Evolutionary conservation across 176 grass and related monocot genomes (phyloP).

Genomic region (Musa itinerans): DNA sequence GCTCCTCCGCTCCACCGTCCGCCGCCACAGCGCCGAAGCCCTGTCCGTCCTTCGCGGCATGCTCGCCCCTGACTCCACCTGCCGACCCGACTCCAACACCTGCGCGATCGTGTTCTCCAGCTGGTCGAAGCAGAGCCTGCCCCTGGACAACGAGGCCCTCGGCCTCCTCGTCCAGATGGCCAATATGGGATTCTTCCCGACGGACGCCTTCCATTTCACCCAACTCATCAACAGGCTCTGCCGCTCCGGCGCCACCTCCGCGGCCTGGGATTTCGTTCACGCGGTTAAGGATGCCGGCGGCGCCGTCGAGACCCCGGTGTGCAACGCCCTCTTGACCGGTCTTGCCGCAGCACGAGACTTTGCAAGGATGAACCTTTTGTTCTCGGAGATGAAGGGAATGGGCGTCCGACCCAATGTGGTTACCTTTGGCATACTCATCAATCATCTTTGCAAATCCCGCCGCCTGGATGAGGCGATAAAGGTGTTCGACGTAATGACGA

Average conservation of each 20-base stretch:
- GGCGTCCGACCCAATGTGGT: constrained; percentile 23
- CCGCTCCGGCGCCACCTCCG: constrained; percentile 19
- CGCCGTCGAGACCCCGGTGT: constrained; percentile 21
- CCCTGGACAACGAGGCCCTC: constrained; percentile 19
- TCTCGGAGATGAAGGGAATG: constrained; percentile 34
- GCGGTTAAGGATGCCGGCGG: constrained; percentile 41
- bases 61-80: constrained; percentile 1
- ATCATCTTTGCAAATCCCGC: constrained; percentile 42
- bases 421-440: constrained; percentile 53
- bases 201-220: constrained; percentile 23
- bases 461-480: constrained; percentile 44
- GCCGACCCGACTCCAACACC: constrained; percentile 17
- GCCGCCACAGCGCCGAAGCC: constrained; percentile 18
- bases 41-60: constrained; percentile 25
- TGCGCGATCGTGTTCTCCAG: constrained; percentile 26
- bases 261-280: constrained; percentile 36
- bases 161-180: constrained; percentile 27
- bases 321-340: constrained; percentile 42
- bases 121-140: constrained; percentile 13
- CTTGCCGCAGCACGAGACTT: constrained; percentile 32
- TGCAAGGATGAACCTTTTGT: constrained; percentile 32
- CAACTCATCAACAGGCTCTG: constrained; percentile 29
- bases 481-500: constrained; percentile 66
- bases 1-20: constrained; percentile 22
- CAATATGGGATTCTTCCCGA: constrained; percentile 28